Conservation (phyloP, 2,329 filamentous ascomycete genomes). For the Simplicillium aogashimaense region DNA sequence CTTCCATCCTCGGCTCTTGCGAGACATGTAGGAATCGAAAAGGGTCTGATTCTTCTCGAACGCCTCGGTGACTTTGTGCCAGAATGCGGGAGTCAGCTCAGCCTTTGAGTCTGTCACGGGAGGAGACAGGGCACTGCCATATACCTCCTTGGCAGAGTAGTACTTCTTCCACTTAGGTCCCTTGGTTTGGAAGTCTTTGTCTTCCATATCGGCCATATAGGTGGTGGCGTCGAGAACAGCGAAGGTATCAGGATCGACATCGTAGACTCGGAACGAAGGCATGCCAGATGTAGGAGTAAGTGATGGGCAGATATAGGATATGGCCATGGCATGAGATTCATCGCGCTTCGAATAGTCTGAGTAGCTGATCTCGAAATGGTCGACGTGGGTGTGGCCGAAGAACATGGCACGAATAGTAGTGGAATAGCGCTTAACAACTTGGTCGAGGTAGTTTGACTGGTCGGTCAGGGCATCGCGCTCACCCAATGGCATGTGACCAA, state of each 20-base stretch:
- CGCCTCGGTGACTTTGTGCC: slow-evolving; percentile 43
- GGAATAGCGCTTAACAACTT: slow-evolving; percentile 42
- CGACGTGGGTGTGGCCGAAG: slow-evolving; percentile 47
- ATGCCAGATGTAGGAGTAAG: slow-evolving; percentile 45
- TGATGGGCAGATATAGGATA: slow-evolving; percentile 44
- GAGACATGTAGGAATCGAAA: slow-evolving; percentile 37
- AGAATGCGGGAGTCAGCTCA: slow-evolving; percentile 46
- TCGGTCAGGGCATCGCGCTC: slow-evolving; percentile 40
- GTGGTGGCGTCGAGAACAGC: slow-evolving; percentile 42
- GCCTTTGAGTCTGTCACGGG: slow-evolving; percentile 24
- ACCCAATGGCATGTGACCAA: slow-evolving; percentile 47
- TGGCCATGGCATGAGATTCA: slow-evolving; percentile 32
- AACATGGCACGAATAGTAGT: slow-evolving; percentile 45
- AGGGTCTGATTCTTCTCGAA: slow-evolving; percentile 31
- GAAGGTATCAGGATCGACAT: slow-evolving; percentile 48
- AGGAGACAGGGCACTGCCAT: slow-evolving; percentile 46
- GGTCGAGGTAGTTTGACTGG: slow-evolving; percentile 41
- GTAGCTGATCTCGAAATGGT: slow-evolving; percentile 48
- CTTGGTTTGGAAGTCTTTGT: slow-evolving; percentile 28
- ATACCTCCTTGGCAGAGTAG: slow-evolving; percentile 60
- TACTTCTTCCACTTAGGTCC: slow-evolving; percentile 42
- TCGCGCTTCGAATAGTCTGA: slow-evolving; percentile 32
- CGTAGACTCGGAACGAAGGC: slow-evolving; percentile 48
- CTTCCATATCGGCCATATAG: slow-evolving; percentile 42
- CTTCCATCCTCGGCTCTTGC: slow-evolving; percentile 37